Base-by-base conservation (phyloP, 2,329 filamentous ascomycete genomes). In the Trichoderma atrobrunneum region DNA sequence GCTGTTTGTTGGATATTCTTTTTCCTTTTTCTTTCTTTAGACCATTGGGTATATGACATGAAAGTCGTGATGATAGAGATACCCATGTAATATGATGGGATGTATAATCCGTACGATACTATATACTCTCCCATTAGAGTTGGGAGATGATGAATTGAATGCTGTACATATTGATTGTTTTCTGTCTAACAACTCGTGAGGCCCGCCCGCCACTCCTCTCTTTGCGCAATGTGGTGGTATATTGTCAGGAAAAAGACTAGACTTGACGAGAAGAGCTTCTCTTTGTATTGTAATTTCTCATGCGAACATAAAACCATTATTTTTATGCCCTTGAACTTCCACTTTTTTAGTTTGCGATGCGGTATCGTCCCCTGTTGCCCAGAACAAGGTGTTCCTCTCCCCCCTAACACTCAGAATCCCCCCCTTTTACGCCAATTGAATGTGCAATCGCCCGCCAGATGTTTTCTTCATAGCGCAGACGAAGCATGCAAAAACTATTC, bases 401-500 rank as follows among this genome's bases (percentile, higher is more conserved):
- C 28, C 32, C 16, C 18, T 16, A 54, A 54, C 7, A 11, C 11
- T 70, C 18, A 18, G 28, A 61, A 36, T 70, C 43, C 61, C 72
- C 73, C 74, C 63, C 68, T 73, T 72, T 77, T 78, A 74, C 76
- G 76, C 77, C 74, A 70, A 63, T 59, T 70, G 10, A 51, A 21
- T 48, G 30, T 39, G 70, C 14, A 39, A 32, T 43, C 39, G 39
- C 39, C 60, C 30, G 67, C 39, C 30, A 21, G n/a, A 36, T 62
- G 28, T 12, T 12, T 43, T 59, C 2, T 11, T 28, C 30, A 0
- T 43, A 32, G 14, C 21, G 28, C 28, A 61, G 56, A 43, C 30
- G 28, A 51, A 30, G 28, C 57, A 48, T 34, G 24, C 21, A 39
- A n/a, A 61, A 30, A 6, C 21, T 11, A 6, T 34, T 18, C 39